Evolutionary conservation across 1,284 basidiomycete genomes (phyloP).

Genomic region (Boletus subluridellus): DNA sequence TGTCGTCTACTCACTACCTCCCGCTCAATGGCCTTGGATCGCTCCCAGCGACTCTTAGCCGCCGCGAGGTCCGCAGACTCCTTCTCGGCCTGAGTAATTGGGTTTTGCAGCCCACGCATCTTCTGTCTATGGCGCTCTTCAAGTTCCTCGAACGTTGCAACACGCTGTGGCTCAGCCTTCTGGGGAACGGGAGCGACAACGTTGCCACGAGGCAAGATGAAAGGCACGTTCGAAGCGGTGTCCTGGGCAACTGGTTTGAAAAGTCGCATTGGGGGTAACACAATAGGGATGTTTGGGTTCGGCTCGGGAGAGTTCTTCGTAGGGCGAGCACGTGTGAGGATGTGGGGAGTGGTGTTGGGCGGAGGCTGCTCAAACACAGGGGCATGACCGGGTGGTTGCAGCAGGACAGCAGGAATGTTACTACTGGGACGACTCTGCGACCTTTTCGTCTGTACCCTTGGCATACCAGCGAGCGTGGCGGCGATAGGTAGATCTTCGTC

Average conservation of each 20-base stretch:
- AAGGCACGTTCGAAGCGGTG: conserved; percentile 22
- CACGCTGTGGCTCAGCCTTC: conserved; percentile 46
- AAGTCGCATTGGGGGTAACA: conserved; percentile 28
- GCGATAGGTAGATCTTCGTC: conserved; percentile 56
- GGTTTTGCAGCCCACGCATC: conserved; percentile 69
- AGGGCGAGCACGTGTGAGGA: conserved; percentile 61
- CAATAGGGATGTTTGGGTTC: conserved; percentile 30
- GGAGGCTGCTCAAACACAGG: conserved; percentile 27
- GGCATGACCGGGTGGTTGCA: conserved; percentile 57
- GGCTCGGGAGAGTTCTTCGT: conserved; percentile 27
- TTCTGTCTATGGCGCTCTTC: conserved; percentile 79
- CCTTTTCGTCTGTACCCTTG: conserved; percentile 31
- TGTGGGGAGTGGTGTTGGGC: conserved; percentile 40
- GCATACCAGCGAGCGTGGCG: conserved; percentile 33
- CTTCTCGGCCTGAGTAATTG: conserved; percentile 66
- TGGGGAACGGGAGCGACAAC: conserved; percentile 49
- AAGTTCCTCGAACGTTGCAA: conserved; percentile 74
- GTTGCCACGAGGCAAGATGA: conserved; percentile 32
- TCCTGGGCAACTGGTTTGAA: conserved; percentile 23
- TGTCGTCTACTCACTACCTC: conserved; percentile 65
- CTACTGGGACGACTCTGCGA: conserved; percentile 37
- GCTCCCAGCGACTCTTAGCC: conserved; percentile 74
- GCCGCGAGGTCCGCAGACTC: conserved; percentile 65
- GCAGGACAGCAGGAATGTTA: conserved; percentile 46
- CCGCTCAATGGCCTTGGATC: conserved; percentile 63